Percentiles rank a stretch among this genome's conserved stretches.
phyloP scores from a whole-genome alignment of 208 protist species.

The Wallacemonas sp. region DNA sequence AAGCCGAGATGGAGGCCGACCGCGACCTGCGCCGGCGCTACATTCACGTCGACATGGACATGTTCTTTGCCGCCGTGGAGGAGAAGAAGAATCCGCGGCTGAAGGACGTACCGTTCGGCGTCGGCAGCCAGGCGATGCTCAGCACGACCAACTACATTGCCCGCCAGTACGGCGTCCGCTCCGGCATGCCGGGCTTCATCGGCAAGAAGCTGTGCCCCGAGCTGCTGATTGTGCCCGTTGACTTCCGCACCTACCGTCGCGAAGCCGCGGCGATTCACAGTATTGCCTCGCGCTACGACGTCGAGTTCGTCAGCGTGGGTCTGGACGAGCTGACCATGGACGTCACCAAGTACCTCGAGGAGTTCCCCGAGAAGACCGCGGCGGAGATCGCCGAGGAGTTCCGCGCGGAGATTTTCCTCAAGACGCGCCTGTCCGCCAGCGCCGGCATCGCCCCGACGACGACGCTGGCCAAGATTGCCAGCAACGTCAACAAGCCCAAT shows the following conservation, averaged over 20 bases:
- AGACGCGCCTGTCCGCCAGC: conserved; percentile 84
- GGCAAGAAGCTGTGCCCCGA: conserved; percentile 87
- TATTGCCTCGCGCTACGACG: conserved; percentile 87
- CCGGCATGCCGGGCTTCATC: conserved; percentile 97
- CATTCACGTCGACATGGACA: conserved; percentile 93
- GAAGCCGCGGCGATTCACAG: conserved; percentile 68
- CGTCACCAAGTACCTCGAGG: conserved; percentile 67
- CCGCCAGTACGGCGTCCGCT: conserved; percentile 94
- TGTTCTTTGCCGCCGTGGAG: conserved; percentile 93
- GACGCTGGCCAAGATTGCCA: conserved; percentile 89
- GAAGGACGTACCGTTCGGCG: conserved; percentile 91
- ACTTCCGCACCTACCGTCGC: conserved; percentile 81
- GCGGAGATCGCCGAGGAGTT: conserved; percentile 71
- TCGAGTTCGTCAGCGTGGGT: conserved; percentile 76
- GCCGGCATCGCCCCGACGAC: conserved; percentile 87
- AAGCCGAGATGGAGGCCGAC: conserved; percentile 63
- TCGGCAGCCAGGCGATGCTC: conserved; percentile 94
- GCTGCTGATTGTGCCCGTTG: conserved; percentile 82
- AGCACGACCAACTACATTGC: conserved; percentile 96
- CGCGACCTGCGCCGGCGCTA: conserved; percentile 70
- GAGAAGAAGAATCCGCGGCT: conserved; percentile 92
- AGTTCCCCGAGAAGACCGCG: conserved; percentile 49
- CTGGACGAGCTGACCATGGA: conserved; percentile 91
- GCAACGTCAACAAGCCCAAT: conserved; percentile 95
- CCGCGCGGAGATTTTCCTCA: conserved; percentile 76